Evolutionary conservation across 305 asterid species (phyloP).

Genomic region (Caryopteris hybrid): DNA sequence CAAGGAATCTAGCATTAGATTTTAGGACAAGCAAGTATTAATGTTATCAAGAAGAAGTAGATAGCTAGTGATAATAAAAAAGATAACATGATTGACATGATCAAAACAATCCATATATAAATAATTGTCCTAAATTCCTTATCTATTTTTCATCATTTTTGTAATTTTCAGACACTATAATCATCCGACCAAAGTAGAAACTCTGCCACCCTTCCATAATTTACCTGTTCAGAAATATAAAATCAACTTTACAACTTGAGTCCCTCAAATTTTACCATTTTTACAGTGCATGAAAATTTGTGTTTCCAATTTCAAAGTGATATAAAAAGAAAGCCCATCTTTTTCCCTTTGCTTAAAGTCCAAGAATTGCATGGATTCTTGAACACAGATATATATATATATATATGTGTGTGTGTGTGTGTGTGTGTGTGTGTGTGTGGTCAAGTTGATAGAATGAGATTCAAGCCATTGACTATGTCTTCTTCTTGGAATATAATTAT

Average conservation of each 20-base stretch:
- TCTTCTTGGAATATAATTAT: conserved; percentile 18
- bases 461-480: conserved; percentile 31
- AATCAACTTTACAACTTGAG: not conserved
- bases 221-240: too few relatives aligned
- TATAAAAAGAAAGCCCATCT: conserved; percentile 9
- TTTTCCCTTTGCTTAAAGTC: conserved; percentile 38
- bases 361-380: conserved; percentile 41
- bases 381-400: not conserved
- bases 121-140: conserved; percentile 5
- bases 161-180: conserved; percentile 7
- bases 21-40: conserved; percentile 62
- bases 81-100: conserved; percentile 16
- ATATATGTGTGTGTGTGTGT: not conserved
- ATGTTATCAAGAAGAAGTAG: conserved; percentile 40
- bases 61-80: conserved; percentile 28
- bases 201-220: not conserved
- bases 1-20: conserved; percentile 83
- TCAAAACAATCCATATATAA: conserved; percentile 16
- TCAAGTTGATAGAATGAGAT: conserved; percentile 22
- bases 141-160: conserved; percentile 12
- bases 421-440: not conserved
- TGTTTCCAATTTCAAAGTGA: conserved; percentile 7
- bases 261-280: conserved; percentile 4
- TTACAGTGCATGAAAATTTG: not conserved
- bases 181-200: conserved; percentile 12